A percentile compares a stretch with the other conserved stretches of the same genome.
Evolutionary conservation across 805 yeast species (phyloP).

Genomic region (Ogataea allantospora): DNA sequence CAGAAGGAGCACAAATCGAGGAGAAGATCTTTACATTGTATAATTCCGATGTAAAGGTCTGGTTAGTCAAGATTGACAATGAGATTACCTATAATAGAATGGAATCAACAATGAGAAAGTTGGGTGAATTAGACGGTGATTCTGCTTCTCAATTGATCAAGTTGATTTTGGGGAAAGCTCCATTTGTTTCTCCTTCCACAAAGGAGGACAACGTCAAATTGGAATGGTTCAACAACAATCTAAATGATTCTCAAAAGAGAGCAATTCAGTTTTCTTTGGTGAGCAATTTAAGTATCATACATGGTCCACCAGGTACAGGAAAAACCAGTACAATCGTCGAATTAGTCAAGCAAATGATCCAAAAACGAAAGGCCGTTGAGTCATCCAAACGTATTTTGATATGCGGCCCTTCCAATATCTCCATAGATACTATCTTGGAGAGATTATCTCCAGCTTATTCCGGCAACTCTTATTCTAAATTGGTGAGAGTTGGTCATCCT

Average conservation of each 20-base stretch:
- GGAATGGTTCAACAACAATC: slow-evolving; percentile 40
- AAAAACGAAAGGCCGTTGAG: slow-evolving; percentile 23
- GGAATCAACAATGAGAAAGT: slow-evolving; percentile 71
- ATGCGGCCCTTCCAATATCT: slow-evolving; percentile 91
- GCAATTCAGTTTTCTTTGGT: slow-evolving; percentile 73
- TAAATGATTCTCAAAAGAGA: slow-evolving; percentile 68
- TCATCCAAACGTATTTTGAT: slow-evolving; percentile 58
- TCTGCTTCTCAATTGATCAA: slow-evolving; percentile 41
- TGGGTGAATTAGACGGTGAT: slow-evolving; percentile 44
- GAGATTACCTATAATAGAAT: slow-evolving; percentile 74
- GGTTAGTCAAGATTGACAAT: slow-evolving; percentile 68
- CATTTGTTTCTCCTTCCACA: slow-evolving; percentile 33
- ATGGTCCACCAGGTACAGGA: slow-evolving; percentile 85
- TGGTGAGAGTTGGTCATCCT: slow-evolving; percentile 92
- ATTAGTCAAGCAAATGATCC: slow-evolving; percentile 66
- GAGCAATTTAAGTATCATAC: slow-evolving; percentile 54
- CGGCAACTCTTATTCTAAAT: slow-evolving; percentile 35
- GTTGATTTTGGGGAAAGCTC: slow-evolving; percentile 44
- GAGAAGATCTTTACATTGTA: slow-evolving; percentile 48
- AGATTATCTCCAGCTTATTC: slow-evolving; percentile 50
- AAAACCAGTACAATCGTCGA: slow-evolving; percentile 85
- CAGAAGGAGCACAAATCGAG: slow-evolving; percentile 38
- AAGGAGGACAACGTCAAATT: slow-evolving; percentile 13
- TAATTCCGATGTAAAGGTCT: slow-evolving; percentile 47
- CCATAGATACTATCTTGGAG: slow-evolving; percentile 89